Evolutionary conservation across 2,329 filamentous ascomycete genomes (phyloP).

Genomic region (Exophiala sp.): DNA sequence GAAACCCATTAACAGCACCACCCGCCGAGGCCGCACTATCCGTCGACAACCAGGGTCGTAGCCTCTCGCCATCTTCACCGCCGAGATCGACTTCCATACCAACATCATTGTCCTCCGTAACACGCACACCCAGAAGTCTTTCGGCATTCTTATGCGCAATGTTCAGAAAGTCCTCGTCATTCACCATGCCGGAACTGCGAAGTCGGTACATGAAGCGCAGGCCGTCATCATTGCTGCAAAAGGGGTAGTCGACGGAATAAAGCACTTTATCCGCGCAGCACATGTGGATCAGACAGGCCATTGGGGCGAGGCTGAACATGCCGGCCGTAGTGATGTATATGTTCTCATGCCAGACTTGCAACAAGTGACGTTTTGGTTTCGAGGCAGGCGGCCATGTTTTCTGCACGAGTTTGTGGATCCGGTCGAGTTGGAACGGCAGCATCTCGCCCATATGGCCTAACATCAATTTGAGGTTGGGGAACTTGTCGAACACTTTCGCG

Average conservation of each 20-base stretch:
- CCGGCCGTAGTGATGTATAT: slow-evolving; percentile 58
- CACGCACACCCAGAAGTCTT: slow-evolving; percentile 37
- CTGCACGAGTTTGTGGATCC: slow-evolving; percentile 29
- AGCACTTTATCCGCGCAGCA: slow-evolving; percentile 48
- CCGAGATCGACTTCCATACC: slow-evolving; percentile 9
- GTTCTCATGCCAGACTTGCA: slow-evolving; percentile 54
- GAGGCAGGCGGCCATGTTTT: slow-evolving; percentile 24
- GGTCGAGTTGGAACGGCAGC: slow-evolving; percentile 54
- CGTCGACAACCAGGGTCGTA: slow-evolving; percentile 15
- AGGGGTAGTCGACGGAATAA: slow-evolving; percentile 59
- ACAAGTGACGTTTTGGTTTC: slow-evolving; percentile 33
- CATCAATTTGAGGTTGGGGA: slow-evolving; percentile 54
- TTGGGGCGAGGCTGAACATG: slow-evolving; percentile 48
- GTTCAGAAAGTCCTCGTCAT: slow-evolving; percentile 46
- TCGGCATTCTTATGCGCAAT: slow-evolving; percentile 54
- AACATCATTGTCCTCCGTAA: slow-evolving; percentile 12
- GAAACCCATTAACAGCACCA: slow-evolving; percentile 7
- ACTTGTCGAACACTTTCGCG: slow-evolving; percentile 53
- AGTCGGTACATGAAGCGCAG: slow-evolving; percentile 49
- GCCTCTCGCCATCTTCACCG: neutral
- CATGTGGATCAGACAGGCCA: slow-evolving; percentile 41
- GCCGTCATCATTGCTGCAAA: slow-evolving; percentile 50
- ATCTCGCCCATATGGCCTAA: slow-evolving; percentile 53
- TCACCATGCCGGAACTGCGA: slow-evolving; percentile 49
- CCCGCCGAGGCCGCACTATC: slow-evolving; percentile 1